Evolutionary conservation across 2,329 filamentous ascomycete genomes (phyloP).

Genomic region (Cladophialophora carrionii): DNA sequence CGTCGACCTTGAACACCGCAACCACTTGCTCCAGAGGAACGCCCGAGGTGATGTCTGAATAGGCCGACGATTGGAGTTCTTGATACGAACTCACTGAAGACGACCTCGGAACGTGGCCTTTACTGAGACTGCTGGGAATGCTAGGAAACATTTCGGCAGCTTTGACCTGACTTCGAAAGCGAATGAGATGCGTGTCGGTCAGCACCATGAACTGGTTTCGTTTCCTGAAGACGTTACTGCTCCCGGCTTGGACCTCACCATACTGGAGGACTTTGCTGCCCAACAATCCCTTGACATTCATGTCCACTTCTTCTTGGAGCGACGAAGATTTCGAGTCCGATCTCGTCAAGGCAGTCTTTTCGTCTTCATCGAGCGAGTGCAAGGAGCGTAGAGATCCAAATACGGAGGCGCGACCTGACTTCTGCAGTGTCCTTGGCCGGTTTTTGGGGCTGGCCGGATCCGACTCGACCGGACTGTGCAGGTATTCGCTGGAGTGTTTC

Average conservation of each 20-base stretch:
- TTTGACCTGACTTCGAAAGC: slow-evolving; percentile 69
- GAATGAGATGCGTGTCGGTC: slow-evolving; percentile 68
- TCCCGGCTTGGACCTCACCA: slow-evolving; percentile 71
- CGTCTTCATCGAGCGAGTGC: slow-evolving; percentile 57
- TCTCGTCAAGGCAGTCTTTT: slow-evolving; percentile 51
- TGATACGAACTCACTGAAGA: slow-evolving; percentile 65
- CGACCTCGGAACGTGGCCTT: slow-evolving; percentile 56
- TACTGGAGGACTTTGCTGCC: slow-evolving; percentile 62
- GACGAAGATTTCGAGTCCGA: slow-evolving; percentile 57
- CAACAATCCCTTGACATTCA: slow-evolving; percentile 42
- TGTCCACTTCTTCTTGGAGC: slow-evolving; percentile 52
- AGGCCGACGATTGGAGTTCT: slow-evolving; percentile 62
- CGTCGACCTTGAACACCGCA: slow-evolving; percentile 68
- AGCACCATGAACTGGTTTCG: slow-evolving; percentile 73
- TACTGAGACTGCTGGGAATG: slow-evolving; percentile 49
- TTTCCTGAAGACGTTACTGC: slow-evolving; percentile 68
- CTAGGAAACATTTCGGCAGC: slow-evolving; percentile 66
- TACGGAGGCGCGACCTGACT: slow-evolving; percentile 55
- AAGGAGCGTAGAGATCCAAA: slow-evolving; percentile 62
- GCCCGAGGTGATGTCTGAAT: slow-evolving; percentile 57
- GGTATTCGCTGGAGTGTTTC: slow-evolving; percentile 43
- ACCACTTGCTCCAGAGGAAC: slow-evolving; percentile 69
- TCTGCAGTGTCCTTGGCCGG: slow-evolving; percentile 51
- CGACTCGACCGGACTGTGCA: slow-evolving; percentile 41
- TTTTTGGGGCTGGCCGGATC: slow-evolving; percentile 43